A percentile compares a stretch with the other conserved stretches of the same genome.
phyloP scores from a whole-genome alignment of 176 grass and related monocot genomes.

The Triticum turgidum region DNA sequence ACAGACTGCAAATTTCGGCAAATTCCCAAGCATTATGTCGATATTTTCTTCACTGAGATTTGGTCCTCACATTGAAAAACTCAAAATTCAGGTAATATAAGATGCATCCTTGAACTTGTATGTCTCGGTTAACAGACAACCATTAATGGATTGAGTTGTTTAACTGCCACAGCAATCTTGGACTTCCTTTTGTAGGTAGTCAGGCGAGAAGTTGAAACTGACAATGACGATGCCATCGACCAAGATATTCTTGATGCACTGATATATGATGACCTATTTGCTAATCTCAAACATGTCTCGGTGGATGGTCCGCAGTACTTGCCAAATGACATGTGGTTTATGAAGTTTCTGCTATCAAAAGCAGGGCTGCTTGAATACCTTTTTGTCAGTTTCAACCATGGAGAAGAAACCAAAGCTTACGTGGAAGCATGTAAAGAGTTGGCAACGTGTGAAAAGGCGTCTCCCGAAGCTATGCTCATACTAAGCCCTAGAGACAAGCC shows the following conservation, averaged over 20 bases:
- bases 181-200: not conserved
- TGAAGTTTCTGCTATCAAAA: not conserved
- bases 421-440: not conserved
- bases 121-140: not conserved
- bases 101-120: not conserved
- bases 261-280: not conserved
- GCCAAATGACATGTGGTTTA: not conserved
- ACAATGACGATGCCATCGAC: not conserved
- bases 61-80: not conserved
- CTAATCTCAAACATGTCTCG: not conserved
- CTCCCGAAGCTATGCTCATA: not conserved
- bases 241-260: not conserved
- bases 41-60: not conserved
- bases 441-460: not conserved
- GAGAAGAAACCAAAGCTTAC: not conserved
- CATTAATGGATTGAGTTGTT: not conserved
- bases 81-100: constrained; percentile 6
- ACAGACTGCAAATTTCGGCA: not conserved
- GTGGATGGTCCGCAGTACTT: not conserved
- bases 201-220: not conserved
- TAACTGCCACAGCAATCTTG: not conserved
- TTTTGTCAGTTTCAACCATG: not conserved
- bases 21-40: constrained; percentile 5
- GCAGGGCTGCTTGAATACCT: not conserved
- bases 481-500: not conserved